These are phyloP conservation scores for Aspergillus fischeri DNA, from an alignment of 2,329 filamentous ascomycete species.

Conservation along the genomic window DNA sequence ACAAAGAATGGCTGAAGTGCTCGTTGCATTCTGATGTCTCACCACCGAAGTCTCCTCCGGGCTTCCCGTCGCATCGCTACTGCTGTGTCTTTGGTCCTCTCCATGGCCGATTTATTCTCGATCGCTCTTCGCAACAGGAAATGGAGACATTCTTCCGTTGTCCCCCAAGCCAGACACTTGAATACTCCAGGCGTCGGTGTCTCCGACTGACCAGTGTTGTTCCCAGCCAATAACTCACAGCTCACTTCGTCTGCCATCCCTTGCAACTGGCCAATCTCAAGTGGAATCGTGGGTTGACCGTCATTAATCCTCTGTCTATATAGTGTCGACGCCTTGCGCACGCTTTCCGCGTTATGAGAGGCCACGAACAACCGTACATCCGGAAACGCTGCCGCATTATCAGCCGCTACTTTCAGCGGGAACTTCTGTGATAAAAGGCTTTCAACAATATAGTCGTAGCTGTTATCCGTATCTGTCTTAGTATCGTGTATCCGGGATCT, in stretches of 20 bases:
- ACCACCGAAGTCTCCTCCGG: slow-evolving; percentile 43
- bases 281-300: slow-evolving; percentile 35
- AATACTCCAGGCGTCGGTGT: slow-evolving; percentile 39
- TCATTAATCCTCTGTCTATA: slow-evolving; percentile 34
- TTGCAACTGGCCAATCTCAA: slow-evolving; percentile 69
- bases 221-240: slow-evolving; percentile 41
- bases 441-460: slow-evolving; percentile 49
- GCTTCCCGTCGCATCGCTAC: slow-evolving; percentile 62
- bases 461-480: slow-evolving; percentile 36
- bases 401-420: slow-evolving; percentile 27
- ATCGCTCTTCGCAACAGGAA: slow-evolving; percentile 58
- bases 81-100: slow-evolving; percentile 58
- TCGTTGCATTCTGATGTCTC: background rate
- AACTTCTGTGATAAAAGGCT: slow-evolving; percentile 43
- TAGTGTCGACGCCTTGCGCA: slow-evolving; percentile 42
- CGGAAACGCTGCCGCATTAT: slow-evolving; percentile 10
- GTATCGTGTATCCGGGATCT: slow-evolving; percentile 34
- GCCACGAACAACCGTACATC: slow-evolving; percentile 48
- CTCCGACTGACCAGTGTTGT: slow-evolving; percentile 6
- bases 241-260: slow-evolving; percentile 90
- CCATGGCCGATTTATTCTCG: slow-evolving; percentile 68
- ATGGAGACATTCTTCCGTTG: slow-evolving; percentile 51
- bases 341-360: slow-evolving; percentile 50
- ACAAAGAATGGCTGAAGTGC: background rate
- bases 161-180: slow-evolving; percentile 54